A percentile compares a stretch with the other conserved stretches of the same genome.
Conservation (phyloP, 345 rosid genomes). For the Citrus cavaleriei region DNA sequence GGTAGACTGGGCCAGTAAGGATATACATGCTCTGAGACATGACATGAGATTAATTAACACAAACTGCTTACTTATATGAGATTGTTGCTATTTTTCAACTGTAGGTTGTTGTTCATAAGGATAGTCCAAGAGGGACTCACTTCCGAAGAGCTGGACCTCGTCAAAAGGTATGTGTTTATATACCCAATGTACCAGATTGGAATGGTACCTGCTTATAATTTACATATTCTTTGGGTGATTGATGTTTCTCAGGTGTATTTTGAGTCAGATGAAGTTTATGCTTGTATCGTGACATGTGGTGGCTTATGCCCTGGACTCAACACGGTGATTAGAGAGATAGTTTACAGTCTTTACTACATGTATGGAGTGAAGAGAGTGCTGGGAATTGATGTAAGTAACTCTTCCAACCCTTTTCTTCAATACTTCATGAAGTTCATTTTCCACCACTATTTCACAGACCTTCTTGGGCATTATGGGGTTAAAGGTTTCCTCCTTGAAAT, state of each 20-base stretch:
- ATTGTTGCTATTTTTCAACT: conserved; percentile 1
- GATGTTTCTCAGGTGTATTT: conserved; percentile 56
- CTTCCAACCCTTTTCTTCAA: neutral
- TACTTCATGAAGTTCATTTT: neutral
- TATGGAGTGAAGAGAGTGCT: conserved; percentile 76
- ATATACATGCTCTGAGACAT: neutral
- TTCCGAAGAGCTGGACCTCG: conserved; percentile 97
- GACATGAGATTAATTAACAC: neutral
- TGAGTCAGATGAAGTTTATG: conserved; percentile 71
- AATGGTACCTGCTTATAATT: neutral
- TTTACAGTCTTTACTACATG: conserved; percentile 67
- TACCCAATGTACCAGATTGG: neutral
- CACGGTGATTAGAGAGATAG: conserved; percentile 86
- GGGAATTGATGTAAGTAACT: conserved; percentile 71
- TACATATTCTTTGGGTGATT: neutral
- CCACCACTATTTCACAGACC: neutral
- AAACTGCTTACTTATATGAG: neutral
- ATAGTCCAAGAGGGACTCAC: conserved; percentile 76
- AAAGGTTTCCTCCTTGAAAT: neutral
- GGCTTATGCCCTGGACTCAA: conserved; percentile 95
- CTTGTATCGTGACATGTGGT: conserved; percentile 92
- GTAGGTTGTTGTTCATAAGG: conserved; percentile 77
- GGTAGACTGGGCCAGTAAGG: neutral
- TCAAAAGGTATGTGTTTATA: conserved; percentile 49
- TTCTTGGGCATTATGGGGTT: neutral